Conservation (phyloP, 1,139 yeast species). For the Zhuliangozyma parablackwelliae region DNA sequence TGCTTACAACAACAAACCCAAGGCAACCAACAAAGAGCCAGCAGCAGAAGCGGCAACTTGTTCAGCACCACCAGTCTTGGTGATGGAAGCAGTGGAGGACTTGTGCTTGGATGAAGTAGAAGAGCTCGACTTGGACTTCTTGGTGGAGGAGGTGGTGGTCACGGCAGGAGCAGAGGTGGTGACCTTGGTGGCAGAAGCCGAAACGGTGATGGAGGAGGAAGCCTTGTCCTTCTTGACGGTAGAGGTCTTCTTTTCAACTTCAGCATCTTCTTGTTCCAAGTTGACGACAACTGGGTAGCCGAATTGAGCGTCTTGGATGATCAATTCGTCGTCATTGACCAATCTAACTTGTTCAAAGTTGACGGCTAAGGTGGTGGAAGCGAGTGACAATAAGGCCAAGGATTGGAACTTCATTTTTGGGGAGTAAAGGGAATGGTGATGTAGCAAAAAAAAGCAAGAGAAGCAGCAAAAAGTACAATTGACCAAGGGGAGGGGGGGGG, state of each 20-base stretch:
- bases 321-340: conserved; percentile 12
- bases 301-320: conserved; percentile 11
- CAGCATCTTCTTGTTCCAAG: conserved; percentile 11
- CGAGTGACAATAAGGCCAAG: conserved; percentile 10
- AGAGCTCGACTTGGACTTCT: conserved; percentile 4
- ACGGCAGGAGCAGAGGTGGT: conserved; percentile 4
- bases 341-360: conserved; percentile 13
- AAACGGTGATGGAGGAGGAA: neutral
- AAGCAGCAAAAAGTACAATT: too few species aligned
- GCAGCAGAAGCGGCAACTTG: conserved; percentile 10
- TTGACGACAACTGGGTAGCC: conserved; percentile 11
- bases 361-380: conserved; percentile 11
- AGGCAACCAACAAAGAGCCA: conserved; percentile 12
- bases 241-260: conserved; percentile 5
- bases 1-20: conserved; percentile 13
- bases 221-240: conserved; percentile 7
- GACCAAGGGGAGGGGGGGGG: too few species aligned
- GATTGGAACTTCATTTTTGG: conserved; percentile 9
- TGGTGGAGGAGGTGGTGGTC: conserved; percentile 7
- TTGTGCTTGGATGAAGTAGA: conserved; percentile 5
- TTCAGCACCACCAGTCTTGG: conserved; percentile 15
- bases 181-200: conserved; percentile 1
- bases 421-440: neutral
- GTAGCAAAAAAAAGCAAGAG: neutral
- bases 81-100: conserved; percentile 12